Evolutionary conservation across 257 asterid species (phyloP), one percentile per base, ranked within the genome.

Genomic region (Solanum etuberosum): DNA sequence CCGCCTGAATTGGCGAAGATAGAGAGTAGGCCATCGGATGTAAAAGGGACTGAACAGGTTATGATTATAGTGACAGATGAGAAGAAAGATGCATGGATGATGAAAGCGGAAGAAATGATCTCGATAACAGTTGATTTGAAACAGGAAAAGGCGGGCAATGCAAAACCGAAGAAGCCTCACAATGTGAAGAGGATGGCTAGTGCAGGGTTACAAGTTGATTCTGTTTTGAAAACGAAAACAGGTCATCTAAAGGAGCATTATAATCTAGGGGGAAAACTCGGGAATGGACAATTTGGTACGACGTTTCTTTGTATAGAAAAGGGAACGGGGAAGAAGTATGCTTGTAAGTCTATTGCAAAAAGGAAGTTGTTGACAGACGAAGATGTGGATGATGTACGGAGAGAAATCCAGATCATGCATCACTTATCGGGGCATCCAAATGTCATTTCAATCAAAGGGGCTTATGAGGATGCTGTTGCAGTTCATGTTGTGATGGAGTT

Each of bases 331-430:
- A 92, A 90, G 73, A 91, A 91, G 81, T 93, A 90, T 37, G 99
- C 99, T 7, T 96, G 99, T 89, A 96, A 96, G 89, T 91, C 98
- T 18, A 94, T 96, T 9, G 94, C 97, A 0, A 96, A 96, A 91
- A 92, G 97, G 92, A 96, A 95, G 92, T 68, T 96, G 43, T 87
- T 89, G 65, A 90, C 94, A 2, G 89, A 90, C 68, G 99, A 96
- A 35, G 99, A 96, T 61, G 98, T 96, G 34, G 98, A 96, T 87
- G 99, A 96, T 90, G 98, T 96, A 43, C 89, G 98, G 90, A 94
- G 98, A 83, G 99, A 96, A 86, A 94, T 96, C 87, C 96, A 92
- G 90, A 96, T 96, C 61, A 95, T 96, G 99, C 98, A 96, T 88
- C 98, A 96, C 88, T 88, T 96, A 85, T 95, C 98, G 1, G 99